Base-by-base conservation (phyloP, 2,329 filamentous ascomycete genomes). In the Nannizziopsis arthrosporioides region DNA sequence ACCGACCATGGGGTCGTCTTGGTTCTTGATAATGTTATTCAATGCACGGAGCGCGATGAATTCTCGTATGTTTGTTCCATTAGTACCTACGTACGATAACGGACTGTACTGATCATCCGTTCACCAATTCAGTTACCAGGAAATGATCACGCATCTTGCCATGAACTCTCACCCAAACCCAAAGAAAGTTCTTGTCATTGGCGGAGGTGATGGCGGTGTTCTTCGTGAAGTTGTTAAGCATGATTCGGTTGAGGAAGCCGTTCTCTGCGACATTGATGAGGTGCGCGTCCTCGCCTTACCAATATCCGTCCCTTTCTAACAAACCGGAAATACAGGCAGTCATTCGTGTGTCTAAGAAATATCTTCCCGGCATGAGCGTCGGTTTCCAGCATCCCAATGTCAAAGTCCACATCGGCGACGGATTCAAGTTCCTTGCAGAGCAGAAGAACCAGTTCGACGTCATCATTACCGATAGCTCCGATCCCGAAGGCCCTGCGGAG, bases 171-270 rank as follows among this genome's bases (percentile, higher is more conserved):
- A 98, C 80, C 92, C 92, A 59, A 82, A 94, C 76, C 92, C 92
- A 65, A 92, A 96, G 81, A 93, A 89, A 73, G 92, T 98, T 47
- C 82, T 98, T 50, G 92, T 98, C 68, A 96, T 98, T 63, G 92
- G 92, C 56, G 92, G 92, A 62, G 92, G 92, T 66, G 92, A 98
- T 66, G 92, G 92, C 52, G 92, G 92, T 72, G 92, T 98, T 55
- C 82, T 98, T 61, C 88, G 92, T 61, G 92, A 98, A 78, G 84
- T 98, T 39, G 87, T 98, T 77, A 98, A 98, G 84, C 92, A 98
- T 73, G 87, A 94, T 61, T 85, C 82, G 62, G 85, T 98, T 56
- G 86, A 98, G 77, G 84, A 94, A 77, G 92, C 92, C 53, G 83
- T 84, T 57, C 85, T 98, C 59, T 96, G 90, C 75, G 92, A 98